phyloP scores from a whole-genome alignment of 768 basidiomycete genomes.

The Collybia nuda region DNA sequence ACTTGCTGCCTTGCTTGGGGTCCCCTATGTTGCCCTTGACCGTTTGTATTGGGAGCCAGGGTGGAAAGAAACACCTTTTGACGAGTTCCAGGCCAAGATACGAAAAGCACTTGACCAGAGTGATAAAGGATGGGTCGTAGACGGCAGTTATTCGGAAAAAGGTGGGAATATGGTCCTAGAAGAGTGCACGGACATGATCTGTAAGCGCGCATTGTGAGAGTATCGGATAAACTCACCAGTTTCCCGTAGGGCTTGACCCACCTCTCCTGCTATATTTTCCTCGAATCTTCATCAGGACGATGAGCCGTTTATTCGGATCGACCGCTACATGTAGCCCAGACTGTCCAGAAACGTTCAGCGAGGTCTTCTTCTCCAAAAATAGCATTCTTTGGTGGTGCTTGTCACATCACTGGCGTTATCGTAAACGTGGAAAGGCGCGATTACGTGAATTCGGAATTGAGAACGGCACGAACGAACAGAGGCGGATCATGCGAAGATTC shows the following conservation, averaged over 20 bases:
- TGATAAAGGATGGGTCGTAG: constrained; percentile 51
- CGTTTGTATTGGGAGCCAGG: constrained; percentile 47
- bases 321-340: constrained; percentile 44
- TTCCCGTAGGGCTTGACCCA: constrained; percentile 61
- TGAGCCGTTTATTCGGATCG: constrained; percentile 41
- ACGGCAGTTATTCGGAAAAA: constrained; percentile 40
- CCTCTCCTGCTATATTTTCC: constrained; percentile 62
- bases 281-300: constrained; percentile 52
- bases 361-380: constrained; percentile 44
- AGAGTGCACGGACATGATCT: constrained; percentile 50
- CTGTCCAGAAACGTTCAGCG: constrained; percentile 39
- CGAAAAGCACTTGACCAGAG: constrained; percentile 22
- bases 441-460: constrained; percentile 33
- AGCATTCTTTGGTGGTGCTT: constrained; percentile 56
- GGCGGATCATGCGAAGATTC: constrained; percentile 44
- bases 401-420: constrained; percentile 33
- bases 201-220: constrained; percentile 28
- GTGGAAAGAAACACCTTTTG: constrained; percentile 34
- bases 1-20: constrained; percentile 40
- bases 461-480: constrained; percentile 23
- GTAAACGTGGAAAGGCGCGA: constrained; percentile 21
- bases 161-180: constrained; percentile 33
- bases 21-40: constrained; percentile 51
- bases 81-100: constrained; percentile 30
- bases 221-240: background rate